A percentile compares a stretch with the other conserved stretches of the same genome.
Conservation (phyloP, 768 basidiomycete genomes). For the Trametes punicea region DNA sequence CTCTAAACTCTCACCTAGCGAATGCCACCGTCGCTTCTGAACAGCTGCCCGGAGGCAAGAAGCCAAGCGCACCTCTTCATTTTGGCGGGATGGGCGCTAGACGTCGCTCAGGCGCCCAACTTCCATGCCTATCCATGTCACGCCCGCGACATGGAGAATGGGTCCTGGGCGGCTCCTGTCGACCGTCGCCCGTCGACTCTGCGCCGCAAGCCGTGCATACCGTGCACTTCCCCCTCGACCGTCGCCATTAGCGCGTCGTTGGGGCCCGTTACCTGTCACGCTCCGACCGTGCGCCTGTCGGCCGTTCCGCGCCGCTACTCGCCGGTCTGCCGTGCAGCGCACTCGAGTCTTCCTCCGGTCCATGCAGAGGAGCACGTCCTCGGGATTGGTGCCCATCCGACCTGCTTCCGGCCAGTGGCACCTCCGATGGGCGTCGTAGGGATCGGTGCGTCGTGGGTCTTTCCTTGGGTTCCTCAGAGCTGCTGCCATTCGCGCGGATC, state of each 20-base stretch:
- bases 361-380: not conserved
- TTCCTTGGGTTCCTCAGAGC: not conserved
- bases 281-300: not conserved
- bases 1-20: no score
- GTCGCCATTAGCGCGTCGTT: no score
- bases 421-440: not conserved
- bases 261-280: no score
- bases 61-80: not conserved
- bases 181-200: not conserved
- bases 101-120: conserved; percentile 2
- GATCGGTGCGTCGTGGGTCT: not conserved
- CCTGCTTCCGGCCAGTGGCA: not conserved
- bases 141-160: conserved; percentile 9
- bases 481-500: not conserved
- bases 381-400: not conserved
- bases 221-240: not conserved
- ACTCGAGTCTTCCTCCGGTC: not conserved
- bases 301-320: not conserved
- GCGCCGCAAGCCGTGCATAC: not conserved
- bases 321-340: not conserved
- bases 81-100: not conserved
- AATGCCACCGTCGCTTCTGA: not conserved
- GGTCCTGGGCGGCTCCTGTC: not conserved
- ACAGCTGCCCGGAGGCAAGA: not conserved
- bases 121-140: conserved; percentile 12